Evolutionary conservation across 495 filamentous ascomycete species (phyloP), one percentile per base, ranked within the genome.

Genomic region (Hypoxylon subgilvum): DNA sequence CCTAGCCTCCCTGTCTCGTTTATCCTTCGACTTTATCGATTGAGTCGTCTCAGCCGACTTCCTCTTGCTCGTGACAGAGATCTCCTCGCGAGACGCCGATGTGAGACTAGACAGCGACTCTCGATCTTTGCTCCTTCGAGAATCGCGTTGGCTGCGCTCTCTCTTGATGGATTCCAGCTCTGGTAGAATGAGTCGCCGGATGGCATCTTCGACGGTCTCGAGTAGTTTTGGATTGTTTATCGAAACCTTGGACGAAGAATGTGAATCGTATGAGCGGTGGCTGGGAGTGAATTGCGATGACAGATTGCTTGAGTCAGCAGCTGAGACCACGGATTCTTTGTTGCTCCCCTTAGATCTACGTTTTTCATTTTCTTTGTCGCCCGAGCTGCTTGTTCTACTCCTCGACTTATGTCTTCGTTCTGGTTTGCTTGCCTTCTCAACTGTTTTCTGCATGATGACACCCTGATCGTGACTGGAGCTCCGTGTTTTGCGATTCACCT

Each of bases 191-290:
- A 97, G 76, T 36, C 92, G 84, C 42, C 89, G 87, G 61, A 98
- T 97, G 16, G 94, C 91, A 76, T 97, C 93, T 72, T 97, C 93
- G 6, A 98, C 93, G 0, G 92, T 92, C 69, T 95, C 90, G 4
- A 97, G 82, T n/a, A 98, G 74, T 58, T 90, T 95, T 0, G 93
- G 93, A 68, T 98, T 97, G 73, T 95, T 97, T 72, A 96, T 87
- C 0, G 90, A 94, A 5, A 91, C 72, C 48, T 86, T 90, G 18
- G 91, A 94, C 12, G 86, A 84, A 22, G 91, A 92, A 64, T 90
- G 84, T 52, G 88, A 82, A 65, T 92, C 88, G 31, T 84, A 81
- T 10, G 88, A 91, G 31, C 82, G 82, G 51, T 86, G 84, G 64
- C 82, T 86, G 8, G 85, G 77, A 36, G 88, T 86, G n/a, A 90